Evolutionary conservation across 371 early-diverging fungal species (phyloP).

Genomic region (Mortierella sp.): DNA sequence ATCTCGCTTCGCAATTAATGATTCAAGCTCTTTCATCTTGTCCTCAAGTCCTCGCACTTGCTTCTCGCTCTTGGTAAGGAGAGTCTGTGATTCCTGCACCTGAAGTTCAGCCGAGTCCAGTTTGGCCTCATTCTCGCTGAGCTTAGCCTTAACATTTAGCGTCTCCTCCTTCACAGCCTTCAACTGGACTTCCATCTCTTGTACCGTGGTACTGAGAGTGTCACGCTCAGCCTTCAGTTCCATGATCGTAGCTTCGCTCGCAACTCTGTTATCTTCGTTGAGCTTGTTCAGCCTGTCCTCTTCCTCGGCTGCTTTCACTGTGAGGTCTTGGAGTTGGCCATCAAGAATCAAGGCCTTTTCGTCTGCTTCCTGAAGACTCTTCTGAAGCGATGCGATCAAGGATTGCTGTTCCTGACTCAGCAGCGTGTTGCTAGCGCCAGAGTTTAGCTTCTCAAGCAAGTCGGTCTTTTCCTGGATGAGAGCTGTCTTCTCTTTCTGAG

Average conservation of each 20-base stretch:
- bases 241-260: constrained; percentile 6
- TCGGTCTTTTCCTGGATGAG: constrained; percentile 30
- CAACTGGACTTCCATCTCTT: constrained; percentile 9
- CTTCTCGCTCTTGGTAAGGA: constrained; percentile 33
- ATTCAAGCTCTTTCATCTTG: constrained; percentile 60
- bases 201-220: constrained; percentile 10
- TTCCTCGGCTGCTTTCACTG: constrained; percentile 22
- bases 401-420: constrained; percentile 15
- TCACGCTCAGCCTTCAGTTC: constrained; percentile 35
- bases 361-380: constrained; percentile 31
- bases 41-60: constrained; percentile 54
- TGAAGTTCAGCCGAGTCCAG: constrained; percentile 15
- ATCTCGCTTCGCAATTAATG: constrained; percentile 61
- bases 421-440: constrained; percentile 5
- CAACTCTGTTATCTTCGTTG: constrained; percentile 4
- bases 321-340: constrained; percentile 18
- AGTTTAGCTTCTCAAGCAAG: constrained; percentile 22
- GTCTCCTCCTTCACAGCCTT: background rate
- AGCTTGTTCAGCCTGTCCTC: constrained; percentile 22
- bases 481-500: constrained; percentile 39
- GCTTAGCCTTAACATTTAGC: background rate
- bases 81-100: constrained; percentile 11
- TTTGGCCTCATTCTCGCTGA: constrained; percentile 28
- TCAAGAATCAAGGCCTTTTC: constrained; percentile 25
- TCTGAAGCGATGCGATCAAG: constrained; percentile 32